phyloP scores from a whole-genome alignment of 768 basidiomycete species.

The Collybia nuda region DNA sequence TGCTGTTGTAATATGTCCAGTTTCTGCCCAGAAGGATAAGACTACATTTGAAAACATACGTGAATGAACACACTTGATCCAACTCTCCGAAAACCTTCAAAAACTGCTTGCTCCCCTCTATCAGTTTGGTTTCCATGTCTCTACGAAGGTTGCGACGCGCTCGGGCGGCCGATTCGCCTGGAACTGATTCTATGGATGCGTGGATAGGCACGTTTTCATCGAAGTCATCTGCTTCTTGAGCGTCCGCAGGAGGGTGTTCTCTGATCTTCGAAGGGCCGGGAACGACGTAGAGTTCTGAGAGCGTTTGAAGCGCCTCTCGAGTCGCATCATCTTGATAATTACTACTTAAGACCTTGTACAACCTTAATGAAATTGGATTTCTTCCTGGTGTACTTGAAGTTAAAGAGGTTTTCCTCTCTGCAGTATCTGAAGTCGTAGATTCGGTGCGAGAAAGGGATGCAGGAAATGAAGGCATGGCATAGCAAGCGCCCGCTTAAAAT shows the following conservation, averaged over 20 bases:
- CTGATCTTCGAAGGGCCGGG: slow-evolving; percentile 29
- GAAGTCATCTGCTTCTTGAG: slow-evolving; percentile 27
- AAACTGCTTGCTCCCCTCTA: slow-evolving; percentile 81
- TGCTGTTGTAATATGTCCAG: slow-evolving; percentile 76
- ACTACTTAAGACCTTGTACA: slow-evolving; percentile 89
- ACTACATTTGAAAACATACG: not conserved
- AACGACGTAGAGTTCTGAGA: slow-evolving; percentile 74
- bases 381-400: slow-evolving; percentile 28
- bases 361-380: slow-evolving; percentile 79
- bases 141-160: slow-evolving; percentile 79
- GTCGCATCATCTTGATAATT: slow-evolving; percentile 79
- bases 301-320: slow-evolving; percentile 76
- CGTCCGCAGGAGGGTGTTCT: slow-evolving; percentile 21
- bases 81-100: slow-evolving; percentile 85
- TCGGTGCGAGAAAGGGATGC: slow-evolving; percentile 9
- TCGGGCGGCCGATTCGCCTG: slow-evolving; percentile 66
- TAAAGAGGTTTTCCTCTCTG: slow-evolving; percentile 18
- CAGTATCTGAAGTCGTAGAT: slow-evolving; percentile 2
- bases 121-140: slow-evolving; percentile 83
- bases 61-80: slow-evolving; percentile 68
- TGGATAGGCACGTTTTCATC: slow-evolving; percentile 24
- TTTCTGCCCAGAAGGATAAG: slow-evolving; percentile 53
- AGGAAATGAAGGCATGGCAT: slow-evolving; percentile 7
- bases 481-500: not conserved
- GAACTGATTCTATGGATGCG: slow-evolving; percentile 30